Evolutionary conservation across 2,329 filamentous ascomycete genomes (phyloP), one percentile per base, ranked within the genome.

Genomic region (Trichoderma harzianum): DNA sequence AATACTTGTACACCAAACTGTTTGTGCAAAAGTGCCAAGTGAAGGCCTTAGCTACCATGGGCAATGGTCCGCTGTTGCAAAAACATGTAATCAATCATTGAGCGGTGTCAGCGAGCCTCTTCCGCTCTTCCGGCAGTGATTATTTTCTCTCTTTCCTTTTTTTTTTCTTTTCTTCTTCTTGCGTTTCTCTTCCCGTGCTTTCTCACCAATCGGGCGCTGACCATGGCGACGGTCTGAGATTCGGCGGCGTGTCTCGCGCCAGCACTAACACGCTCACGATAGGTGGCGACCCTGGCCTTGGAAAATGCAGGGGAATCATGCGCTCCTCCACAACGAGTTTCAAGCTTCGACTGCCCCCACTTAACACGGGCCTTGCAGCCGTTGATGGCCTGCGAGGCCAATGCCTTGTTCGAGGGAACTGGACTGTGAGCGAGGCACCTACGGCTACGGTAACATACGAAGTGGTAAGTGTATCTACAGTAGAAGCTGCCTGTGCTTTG

Each of bases 261-360:
- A 63, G 51, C 65, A 58, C 34, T 47, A 69, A 72, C 28, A 67
- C 30, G 71, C 32, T 67, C 71, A 67, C 28, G 12, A 47, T 30
- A 24, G 51, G 24, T 51, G 64, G 64, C 57, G n/a, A 57, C 30
- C 70, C 57, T 26, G 70, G 57, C 47, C 28, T 57, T 39, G 36
- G 18, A 36, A 24, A 34, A 71, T 66, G 71, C 71, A 72, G 68
- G 71, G 70, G 60, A 67, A 2, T 53, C 39, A 26, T 57, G 55
- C 36, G 55, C 36, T 70, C 71, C 66, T 72, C 71, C 71, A 72
- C 66, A 47, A 21, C 47, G 60, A 62, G 71, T 72, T 72, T 72
- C 71, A 72, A 47, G 71, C 64, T 65, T 61, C 39, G 51, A 26
- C 34, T 24, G 24, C 10, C 65, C 66, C 71, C 71, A 60, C 71